Base-by-base conservation (phyloP, 1,284 basidiomycete genomes). In the Abortiporus biennis region DNA sequence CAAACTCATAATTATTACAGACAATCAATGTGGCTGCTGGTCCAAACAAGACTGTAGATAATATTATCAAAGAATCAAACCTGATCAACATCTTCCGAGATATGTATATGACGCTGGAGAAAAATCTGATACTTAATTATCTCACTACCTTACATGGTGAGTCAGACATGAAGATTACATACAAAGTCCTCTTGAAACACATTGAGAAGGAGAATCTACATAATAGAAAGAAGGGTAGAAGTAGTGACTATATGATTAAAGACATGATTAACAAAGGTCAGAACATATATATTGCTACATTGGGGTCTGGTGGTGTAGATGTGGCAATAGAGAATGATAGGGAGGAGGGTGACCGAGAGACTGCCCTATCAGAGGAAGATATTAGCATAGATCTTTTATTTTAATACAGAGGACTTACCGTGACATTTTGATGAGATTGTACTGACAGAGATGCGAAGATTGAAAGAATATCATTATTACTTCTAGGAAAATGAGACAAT, bases 1-100 rank as follows among this genome's bases (percentile, higher is more conserved):
- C n/a, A 8, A 8, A 29, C 27, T 29, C 9, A 29, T 29, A 9
- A 29, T 8, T 29, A n/a, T 29, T 29, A 29, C 27, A 29, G 27
- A 29, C 27, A 29, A 29, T 29, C 27, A 29, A 29, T 29, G 27
- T 29, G 8, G 27, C n/a, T 5, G 22, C 36, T 6, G 52, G 43
- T 16, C 58, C 55, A 11, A 66, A 63, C 34, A 48, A 55, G 23
- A 56, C 48, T 23, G 53, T 53, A 27, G 46, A 53, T n/a, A 40
- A 47, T 0, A 59, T 64, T 20, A 47, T 64, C 8, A 48, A 50
- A n/a, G 57, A 64, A 40, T 66, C 64, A 11, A 47, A 55, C 6
- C 46, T 64, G 0, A 55, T 65, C 17, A 52, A 59, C 38, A 48
- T 57, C 3, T 66, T 57, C 47, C 52, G 55, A 17, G 46, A 44